Evolutionary conservation across 352 stramenopile genomes (phyloP).

Genomic region (Pilasporangium apinafurcum): DNA sequence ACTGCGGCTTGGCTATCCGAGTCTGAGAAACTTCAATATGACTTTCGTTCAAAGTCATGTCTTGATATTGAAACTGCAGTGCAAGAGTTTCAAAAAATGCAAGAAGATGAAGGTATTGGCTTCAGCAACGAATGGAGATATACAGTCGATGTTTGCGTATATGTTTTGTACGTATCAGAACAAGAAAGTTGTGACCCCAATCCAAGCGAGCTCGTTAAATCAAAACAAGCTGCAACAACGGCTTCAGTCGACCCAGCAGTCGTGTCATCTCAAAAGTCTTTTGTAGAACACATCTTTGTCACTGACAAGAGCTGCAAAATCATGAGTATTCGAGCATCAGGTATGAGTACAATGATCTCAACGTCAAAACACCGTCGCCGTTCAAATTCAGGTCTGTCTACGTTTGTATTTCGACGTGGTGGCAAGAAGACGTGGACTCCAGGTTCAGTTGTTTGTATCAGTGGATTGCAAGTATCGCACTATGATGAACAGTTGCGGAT

Average conservation of each 20-base stretch:
- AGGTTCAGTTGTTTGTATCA: constrained; percentile 44
- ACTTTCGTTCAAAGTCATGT: background rate
- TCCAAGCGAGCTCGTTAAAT: constrained; percentile 4
- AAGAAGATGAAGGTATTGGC: constrained; percentile 1
- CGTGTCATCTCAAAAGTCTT: constrained; percentile 9
- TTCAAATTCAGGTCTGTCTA: constrained; percentile 1
- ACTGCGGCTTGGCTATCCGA: background rate
- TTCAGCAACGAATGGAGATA: constrained; percentile 7
- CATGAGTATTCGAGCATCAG: constrained; percentile 47
- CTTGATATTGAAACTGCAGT: constrained; percentile 5
- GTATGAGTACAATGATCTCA: constrained; percentile 14
- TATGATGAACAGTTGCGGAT: constrained; percentile 48
- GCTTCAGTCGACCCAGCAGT: too few relatives aligned
- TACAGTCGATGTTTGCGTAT: constrained; percentile 48
- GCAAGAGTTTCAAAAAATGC: constrained; percentile 5
- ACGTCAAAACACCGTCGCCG: constrained; percentile 9
- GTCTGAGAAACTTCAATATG: too few relatives aligned
- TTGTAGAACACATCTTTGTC: constrained; percentile 50
- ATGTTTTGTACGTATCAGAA: constrained; percentile 25
- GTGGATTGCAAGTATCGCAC: constrained; percentile 54
- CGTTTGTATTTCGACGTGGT: constrained; percentile 40
- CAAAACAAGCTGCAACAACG: constrained; percentile 5
- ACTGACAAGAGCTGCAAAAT: constrained; percentile 39
- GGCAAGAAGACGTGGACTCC: constrained; percentile 44
- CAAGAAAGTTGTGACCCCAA: constrained; percentile 10